These are phyloP conservation scores for Candida glucosophila DNA, from an alignment of 1,139 yeast genomes.

Conservation along the genomic window DNA sequence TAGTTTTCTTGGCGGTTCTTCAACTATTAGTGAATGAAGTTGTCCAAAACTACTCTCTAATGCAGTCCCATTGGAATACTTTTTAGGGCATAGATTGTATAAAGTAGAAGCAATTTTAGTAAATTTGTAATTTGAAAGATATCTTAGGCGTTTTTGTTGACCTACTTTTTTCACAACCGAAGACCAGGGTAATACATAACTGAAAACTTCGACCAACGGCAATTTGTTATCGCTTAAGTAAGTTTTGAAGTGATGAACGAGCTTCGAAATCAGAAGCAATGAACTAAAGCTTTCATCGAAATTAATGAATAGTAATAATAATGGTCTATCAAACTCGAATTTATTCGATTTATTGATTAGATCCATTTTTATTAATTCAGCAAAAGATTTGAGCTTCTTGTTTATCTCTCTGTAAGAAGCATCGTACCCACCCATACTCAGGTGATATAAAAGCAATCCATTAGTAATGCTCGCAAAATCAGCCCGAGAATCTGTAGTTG, in stretches of 20 bases:
- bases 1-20: constrained; percentile 37
- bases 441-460: constrained; percentile 24
- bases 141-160: constrained; percentile 32
- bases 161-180: constrained; percentile 29
- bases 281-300: constrained; percentile 39
- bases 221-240: constrained; percentile 29
- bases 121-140: constrained; percentile 41
- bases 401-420: constrained; percentile 23
- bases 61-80: constrained; percentile 3
- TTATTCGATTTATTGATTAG: constrained; percentile 33
- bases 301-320: constrained; percentile 39
- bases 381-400: constrained; percentile 20
- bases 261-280: constrained; percentile 36
- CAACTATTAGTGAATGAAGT: constrained; percentile 35
- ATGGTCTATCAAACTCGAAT: constrained; percentile 37
- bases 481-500: constrained; percentile 20
- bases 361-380: constrained; percentile 29
- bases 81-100: constrained; percentile 50
- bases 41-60: constrained; percentile 9
- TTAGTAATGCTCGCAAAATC: constrained; percentile 25
- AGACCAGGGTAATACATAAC: constrained; percentile 51
- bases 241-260: constrained; percentile 40
- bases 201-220: constrained; percentile 38
- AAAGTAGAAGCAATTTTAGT: constrained; percentile 49
- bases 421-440: constrained; percentile 13